Percentiles rank a stretch among this genome's conserved stretches.
Conservation (phyloP, 208 protist species). For the Trypanosoma cruzi region DNA sequence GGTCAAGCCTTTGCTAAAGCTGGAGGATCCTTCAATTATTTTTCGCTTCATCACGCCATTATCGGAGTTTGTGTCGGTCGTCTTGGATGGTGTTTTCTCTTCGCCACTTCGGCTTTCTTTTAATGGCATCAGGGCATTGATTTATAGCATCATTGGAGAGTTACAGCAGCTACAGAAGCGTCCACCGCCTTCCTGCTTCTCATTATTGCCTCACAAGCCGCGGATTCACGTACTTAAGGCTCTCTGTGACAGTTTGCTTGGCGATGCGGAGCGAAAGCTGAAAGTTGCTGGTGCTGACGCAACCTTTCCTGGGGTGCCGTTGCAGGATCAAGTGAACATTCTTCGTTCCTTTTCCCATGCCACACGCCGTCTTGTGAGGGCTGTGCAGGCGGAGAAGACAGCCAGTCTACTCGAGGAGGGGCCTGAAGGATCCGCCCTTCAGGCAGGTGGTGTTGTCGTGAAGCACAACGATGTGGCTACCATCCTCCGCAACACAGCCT, state of each 20-base stretch:
- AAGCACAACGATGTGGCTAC: slow-evolving; percentile 21
- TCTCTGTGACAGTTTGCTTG: slow-evolving; percentile 58
- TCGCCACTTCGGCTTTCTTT: slow-evolving; percentile 49
- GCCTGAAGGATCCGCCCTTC: slow-evolving; percentile 66
- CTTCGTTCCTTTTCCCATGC: slow-evolving; percentile 56
- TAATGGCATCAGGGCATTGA: slow-evolving; percentile 35
- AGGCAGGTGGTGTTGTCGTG: slow-evolving; percentile 39
- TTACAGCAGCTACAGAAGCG: slow-evolving; percentile 42
- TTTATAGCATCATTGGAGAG: slow-evolving; percentile 35
- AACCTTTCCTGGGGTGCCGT: slow-evolving; percentile 45
- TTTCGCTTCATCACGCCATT: slow-evolving; percentile 28
- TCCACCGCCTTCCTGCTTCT: slow-evolving; percentile 16
- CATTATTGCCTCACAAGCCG: slow-evolving; percentile 76
- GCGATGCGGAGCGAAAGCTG: slow-evolving; percentile 17
- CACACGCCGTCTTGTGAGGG: slow-evolving; percentile 63
- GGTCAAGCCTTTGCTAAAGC: slow-evolving; percentile 16
- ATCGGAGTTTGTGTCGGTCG: slow-evolving; percentile 23
- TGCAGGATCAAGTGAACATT: slow-evolving; percentile 42
- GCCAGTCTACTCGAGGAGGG: slow-evolving; percentile 60
- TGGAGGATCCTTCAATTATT: slow-evolving; percentile 16
- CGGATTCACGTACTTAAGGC: slow-evolving; percentile 79
- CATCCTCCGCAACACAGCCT: slow-evolving; percentile 66
- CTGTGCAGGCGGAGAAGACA: slow-evolving; percentile 79
- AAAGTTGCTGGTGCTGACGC: background rate
- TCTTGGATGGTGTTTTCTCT: slow-evolving; percentile 7